These are phyloP conservation scores for Scedosporium boydii DNA, from an alignment of 2,329 filamentous ascomycete genomes.

Conservation along the genomic window DNA sequence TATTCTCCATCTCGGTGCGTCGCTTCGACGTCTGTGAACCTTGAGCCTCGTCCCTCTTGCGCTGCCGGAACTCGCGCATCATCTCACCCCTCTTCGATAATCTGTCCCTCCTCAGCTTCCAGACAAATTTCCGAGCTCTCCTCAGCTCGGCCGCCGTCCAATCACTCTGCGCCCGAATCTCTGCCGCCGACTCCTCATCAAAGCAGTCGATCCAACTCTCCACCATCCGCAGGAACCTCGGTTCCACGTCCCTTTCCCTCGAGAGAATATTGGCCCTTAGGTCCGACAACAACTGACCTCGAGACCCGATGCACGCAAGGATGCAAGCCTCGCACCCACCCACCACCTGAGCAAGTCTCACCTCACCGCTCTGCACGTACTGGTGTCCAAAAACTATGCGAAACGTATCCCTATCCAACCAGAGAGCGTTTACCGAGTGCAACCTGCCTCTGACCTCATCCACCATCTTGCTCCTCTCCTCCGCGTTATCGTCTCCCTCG, in stretches of 20 bases:
- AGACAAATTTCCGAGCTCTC: background rate
- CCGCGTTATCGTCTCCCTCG: background rate
- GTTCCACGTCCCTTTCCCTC: constrained; percentile 17
- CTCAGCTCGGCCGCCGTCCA: background rate
- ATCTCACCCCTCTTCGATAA: background rate
- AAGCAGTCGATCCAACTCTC: constrained; percentile 33
- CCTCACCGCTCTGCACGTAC: constrained; percentile 11
- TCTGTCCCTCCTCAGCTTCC: constrained; percentile 9
- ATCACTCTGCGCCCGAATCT: background rate
- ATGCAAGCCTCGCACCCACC: constrained; percentile 44
- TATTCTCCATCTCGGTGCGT: no score
- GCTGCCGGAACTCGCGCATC: background rate
- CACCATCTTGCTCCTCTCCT: constrained; percentile 16
- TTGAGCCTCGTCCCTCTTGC: background rate
- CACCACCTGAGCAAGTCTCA: constrained; percentile 14
- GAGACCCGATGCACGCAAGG: constrained; percentile 36
- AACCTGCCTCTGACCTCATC: constrained; percentile 18
- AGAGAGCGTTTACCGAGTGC: constrained; percentile 25
- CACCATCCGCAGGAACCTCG: constrained; percentile 29
- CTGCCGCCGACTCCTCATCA: background rate
- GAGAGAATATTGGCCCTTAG: constrained; percentile 33
- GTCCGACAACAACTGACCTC: constrained; percentile 30
- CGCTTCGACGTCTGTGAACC: no score
- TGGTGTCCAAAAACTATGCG: constrained; percentile 23
- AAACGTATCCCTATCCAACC: constrained; percentile 28